Conservation (phyloP, 129 eudicot species). For the sunflower (Helianthus annuus) region HanXRQr2.0-SUNRISE NC_035448.2:14649645-14650144, state of each 20-base stretch:
- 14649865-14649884: conserved; percentile 15
- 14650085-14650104: conserved; percentile 22
- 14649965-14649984: conserved; percentile 5
- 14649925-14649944: conserved; percentile 48
- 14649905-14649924: conserved; percentile 65
- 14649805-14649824: conserved; percentile 53
- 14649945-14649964: conserved; percentile 30
- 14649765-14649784: conserved; percentile 47
- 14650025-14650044: neutral
- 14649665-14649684: conserved; percentile 19
- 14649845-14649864: conserved; percentile 32
- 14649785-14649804: conserved; percentile 47
- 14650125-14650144: conserved; percentile 25
- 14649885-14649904: conserved; percentile 33
- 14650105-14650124: neutral
- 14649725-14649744: conserved; percentile 33
- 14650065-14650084: neutral
- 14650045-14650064: neutral
- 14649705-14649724: conserved; percentile 50
- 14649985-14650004: neutral
- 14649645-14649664: conserved; percentile 51
- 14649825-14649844: conserved; percentile 35
- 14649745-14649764: conserved; percentile 33
- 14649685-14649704: conserved; percentile 41
- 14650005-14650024: neutral